Conservation (phyloP, 371 early-diverging fungal genomes). For the Mortierella sp. region DNA sequence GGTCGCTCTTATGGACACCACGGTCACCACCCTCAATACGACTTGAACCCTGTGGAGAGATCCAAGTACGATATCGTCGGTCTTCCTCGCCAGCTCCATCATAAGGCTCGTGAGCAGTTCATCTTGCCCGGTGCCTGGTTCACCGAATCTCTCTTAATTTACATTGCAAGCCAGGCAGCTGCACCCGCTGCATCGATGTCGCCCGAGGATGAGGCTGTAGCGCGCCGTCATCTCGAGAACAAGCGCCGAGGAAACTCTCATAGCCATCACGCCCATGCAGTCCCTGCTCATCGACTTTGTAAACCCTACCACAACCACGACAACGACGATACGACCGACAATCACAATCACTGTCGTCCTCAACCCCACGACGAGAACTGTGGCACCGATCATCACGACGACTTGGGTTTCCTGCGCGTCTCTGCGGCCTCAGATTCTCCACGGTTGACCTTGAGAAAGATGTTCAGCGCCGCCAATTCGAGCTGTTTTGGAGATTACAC, state of each 20-base stretch:
- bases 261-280: slow-evolving; percentile 17
- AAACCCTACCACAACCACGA: slow-evolving; percentile 6
- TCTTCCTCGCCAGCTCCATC: neutral
- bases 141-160: too few species aligned
- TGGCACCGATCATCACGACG: neutral
- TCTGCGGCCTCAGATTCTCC: neutral
- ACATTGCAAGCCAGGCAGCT: neutral
- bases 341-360: neutral
- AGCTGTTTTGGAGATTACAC: neutral
- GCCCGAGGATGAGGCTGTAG: neutral
- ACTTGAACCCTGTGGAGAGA: neutral
- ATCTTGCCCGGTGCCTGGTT: too few species aligned
- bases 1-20: too few species aligned
- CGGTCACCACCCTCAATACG: too few species aligned
- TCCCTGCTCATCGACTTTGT: neutral
- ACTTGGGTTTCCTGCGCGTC: neutral
- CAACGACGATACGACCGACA: slow-evolving; percentile 13
- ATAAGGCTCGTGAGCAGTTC: neutral
- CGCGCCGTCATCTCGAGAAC: neutral
- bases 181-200: neutral
- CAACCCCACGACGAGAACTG: neutral
- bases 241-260: slow-evolving; percentile 6
- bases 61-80: neutral
- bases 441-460: neutral
- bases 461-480: neutral